phyloP scores from a whole-genome alignment of 2,329 filamentous ascomycete genomes.

The Raffaelea albimanens region DNA sequence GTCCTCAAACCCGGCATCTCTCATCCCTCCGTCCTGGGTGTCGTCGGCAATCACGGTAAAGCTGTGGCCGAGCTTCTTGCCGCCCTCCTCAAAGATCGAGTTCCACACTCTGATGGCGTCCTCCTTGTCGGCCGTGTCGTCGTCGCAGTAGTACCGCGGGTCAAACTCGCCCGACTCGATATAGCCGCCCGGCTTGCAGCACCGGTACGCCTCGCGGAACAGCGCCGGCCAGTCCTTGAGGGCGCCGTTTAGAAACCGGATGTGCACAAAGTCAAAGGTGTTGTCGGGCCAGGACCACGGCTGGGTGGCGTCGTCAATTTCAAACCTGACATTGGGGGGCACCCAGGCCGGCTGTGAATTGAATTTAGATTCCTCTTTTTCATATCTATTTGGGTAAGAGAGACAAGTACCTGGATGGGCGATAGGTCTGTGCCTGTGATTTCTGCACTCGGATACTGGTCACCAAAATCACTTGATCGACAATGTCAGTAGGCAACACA shows the following conservation, averaged over 20 bases:
- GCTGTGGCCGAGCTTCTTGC: slow-evolving; percentile 1
- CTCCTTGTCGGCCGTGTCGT: slow-evolving; percentile 25
- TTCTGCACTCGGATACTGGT: slow-evolving; percentile 32
- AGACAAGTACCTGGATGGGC: slow-evolving; percentile 32
- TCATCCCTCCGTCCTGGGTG: slow-evolving; percentile 1
- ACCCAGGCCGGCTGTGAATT: slow-evolving; percentile 36
- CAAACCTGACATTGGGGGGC: slow-evolving; percentile 48
- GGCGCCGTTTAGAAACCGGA: slow-evolving; percentile 35
- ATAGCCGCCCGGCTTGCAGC: slow-evolving; percentile 39
- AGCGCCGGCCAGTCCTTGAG: slow-evolving; percentile 30
- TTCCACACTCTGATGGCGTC: slow-evolving; percentile 31
- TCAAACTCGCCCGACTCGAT: slow-evolving; percentile 39
- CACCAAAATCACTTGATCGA: slow-evolving; percentile 37
- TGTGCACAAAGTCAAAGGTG: slow-evolving; percentile 38
- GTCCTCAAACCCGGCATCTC: slow-evolving; percentile 30
- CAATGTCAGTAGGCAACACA: neutral
- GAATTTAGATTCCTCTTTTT: too few species aligned
- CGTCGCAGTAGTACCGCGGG: slow-evolving; percentile 31
- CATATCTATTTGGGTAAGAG: too few species aligned
- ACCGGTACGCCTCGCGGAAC: slow-evolving; percentile 32
- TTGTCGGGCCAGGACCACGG: slow-evolving; percentile 37
- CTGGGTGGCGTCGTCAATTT: slow-evolving; percentile 41
- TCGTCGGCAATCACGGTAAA: slow-evolving; percentile 2
- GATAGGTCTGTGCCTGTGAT: slow-evolving; percentile 45
- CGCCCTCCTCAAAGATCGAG: slow-evolving; percentile 4